Conservation (phyloP, 495 filamentous ascomycete species). For the Tuber aestivum region DNA sequence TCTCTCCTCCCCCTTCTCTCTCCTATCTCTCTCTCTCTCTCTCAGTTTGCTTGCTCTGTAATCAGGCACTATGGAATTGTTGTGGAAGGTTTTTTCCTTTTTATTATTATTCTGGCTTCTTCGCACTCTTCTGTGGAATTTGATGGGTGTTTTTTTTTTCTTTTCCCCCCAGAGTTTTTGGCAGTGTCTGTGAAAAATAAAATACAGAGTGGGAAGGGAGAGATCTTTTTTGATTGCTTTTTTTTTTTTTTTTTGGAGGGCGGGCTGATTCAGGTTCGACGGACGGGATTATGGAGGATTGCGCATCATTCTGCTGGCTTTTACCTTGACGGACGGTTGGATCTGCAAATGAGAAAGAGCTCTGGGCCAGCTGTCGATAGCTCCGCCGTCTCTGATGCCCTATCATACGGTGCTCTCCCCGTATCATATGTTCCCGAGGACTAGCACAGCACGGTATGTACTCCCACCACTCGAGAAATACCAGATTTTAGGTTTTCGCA, state of each 20-base stretch:
- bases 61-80: not conserved
- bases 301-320: not conserved
- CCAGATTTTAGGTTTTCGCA: not conserved
- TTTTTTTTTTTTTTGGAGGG: not conserved
- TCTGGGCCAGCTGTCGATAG: not conserved
- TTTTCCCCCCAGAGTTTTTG: not conserved
- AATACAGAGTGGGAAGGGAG: not conserved
- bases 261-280: not conserved
- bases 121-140: not conserved
- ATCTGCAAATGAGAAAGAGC: not conserved
- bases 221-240: not conserved
- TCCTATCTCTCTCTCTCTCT: not conserved
- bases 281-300: not conserved
- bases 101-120: not conserved
- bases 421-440: not conserved
- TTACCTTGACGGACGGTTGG: not conserved
- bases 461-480: not conserved
- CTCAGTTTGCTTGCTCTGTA: not conserved
- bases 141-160: not conserved
- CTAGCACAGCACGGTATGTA: not conserved
- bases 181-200: not conserved
- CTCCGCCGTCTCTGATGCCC: not conserved
- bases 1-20: too few species aligned
- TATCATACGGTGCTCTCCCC: not conserved
- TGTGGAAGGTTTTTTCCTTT: not conserved